Evolutionary conservation across 1,139 yeast genomes (phyloP), one percentile per base, ranked within the genome.

Genomic region (Kodamaea anthophila): DNA sequence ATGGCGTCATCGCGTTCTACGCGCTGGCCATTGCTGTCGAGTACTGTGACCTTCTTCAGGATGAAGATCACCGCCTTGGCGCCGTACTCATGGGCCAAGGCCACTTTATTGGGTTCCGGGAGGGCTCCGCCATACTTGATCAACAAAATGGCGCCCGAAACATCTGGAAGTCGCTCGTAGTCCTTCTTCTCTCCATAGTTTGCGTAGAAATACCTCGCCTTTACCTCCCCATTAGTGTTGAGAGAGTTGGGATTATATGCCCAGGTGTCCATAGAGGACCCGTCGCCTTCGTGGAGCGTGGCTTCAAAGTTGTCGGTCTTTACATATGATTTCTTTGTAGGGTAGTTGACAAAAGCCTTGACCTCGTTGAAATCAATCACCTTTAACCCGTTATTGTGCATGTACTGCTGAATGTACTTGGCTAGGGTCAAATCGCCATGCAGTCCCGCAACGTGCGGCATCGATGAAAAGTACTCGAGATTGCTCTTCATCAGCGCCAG

Each of bases 381-480:
- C 23, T 61, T 57, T 27, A 84, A 46, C 3, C 84, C 82, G 41
- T 74, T 74, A 33, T 73, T 69, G 14, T 55, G 49, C 56, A 84
- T 74, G 34, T 71, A 70, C 9, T 68, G 64, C 39, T 72, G 66
- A 13, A 88, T 64, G 50, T 80, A 86, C 37, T 69, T 65, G 1
- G 86, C 79, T 21, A 86, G 56, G 0, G 86, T 68, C 36, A 75
- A 54, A 49, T 87, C 96, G 11, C 95, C 97, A 12, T 74, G 73
- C 2, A 96, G 79, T 2, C 97, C 97, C 0, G 96, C 77, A 39
- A 78, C 56, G 51, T 87, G 97, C 1, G 95, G 87, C 75, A 87
- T 74, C 2, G 86, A 74, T 10, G 91, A 75, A 21, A 91, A 51
- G 47, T 86, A 87, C 45, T 85, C 84, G 40, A 84, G 52, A 36